phyloP scores from a whole-genome alignment of 768 basidiomycete species.

The Russula vinacea region DNA sequence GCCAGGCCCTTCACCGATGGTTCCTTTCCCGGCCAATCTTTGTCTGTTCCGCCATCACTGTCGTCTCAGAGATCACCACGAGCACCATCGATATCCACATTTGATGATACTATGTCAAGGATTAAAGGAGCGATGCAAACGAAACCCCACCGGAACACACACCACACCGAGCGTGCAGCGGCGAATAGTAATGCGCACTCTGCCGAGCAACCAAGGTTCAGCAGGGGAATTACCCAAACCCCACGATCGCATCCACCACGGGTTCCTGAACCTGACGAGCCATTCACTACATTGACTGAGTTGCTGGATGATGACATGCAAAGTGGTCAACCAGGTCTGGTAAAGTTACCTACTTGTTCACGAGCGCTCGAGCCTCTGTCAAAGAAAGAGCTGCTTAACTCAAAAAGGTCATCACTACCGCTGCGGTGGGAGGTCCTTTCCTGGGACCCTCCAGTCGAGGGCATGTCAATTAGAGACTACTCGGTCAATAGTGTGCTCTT shows the following conservation, averaged over 20 bases:
- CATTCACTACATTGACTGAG: constrained; percentile 30
- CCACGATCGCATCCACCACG: constrained; percentile 10
- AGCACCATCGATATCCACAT: constrained; percentile 55
- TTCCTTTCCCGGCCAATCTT: constrained; percentile 10
- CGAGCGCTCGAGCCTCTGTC: constrained; percentile 45
- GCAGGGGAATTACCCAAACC: constrained; percentile 10
- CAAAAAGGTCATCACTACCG: constrained; percentile 40
- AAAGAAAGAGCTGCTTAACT: constrained; percentile 47
- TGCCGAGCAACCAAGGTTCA: constrained; percentile 12
- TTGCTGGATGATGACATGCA: constrained; percentile 33
- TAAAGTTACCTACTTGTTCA: constrained; percentile 50
- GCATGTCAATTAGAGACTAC: constrained; percentile 58
- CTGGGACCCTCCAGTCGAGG: constrained; percentile 67
- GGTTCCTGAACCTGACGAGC: constrained; percentile 16
- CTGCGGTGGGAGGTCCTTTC: constrained; percentile 65
- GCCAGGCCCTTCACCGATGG: constrained; percentile 13
- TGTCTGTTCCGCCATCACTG: constrained; percentile 16
- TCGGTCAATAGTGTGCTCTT: constrained; percentile 67
- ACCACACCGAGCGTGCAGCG: constrained; percentile 26
- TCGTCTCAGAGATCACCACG: constrained; percentile 31
- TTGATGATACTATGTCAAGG: constrained; percentile 81
- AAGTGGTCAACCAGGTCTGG: constrained; percentile 32
- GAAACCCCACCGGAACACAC: constrained; percentile 48
- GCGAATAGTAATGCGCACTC: background rate
- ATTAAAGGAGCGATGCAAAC: constrained; percentile 76